A percentile compares a stretch with the other conserved stretches of the same genome.
These are phyloP conservation scores for Athelia psychrophila DNA, from an alignment of 1,284 basidiomycete genomes.

Conservation along the genomic window DNA sequence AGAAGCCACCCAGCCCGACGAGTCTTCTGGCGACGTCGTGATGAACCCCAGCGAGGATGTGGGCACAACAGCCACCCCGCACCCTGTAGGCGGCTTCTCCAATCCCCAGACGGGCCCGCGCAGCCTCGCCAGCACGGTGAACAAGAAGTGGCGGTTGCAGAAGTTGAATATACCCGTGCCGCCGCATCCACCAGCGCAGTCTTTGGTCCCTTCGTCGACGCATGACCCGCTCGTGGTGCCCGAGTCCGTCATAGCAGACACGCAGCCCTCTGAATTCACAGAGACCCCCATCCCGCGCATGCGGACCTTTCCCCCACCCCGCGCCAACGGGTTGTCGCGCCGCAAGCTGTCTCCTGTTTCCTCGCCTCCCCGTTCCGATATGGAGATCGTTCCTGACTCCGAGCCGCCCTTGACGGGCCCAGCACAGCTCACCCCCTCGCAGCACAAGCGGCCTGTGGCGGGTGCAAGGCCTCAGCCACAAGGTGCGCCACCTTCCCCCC, in stretches of 20 bases:
- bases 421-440: background rate
- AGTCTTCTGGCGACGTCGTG: background rate
- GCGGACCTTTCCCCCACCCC: background rate
- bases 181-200: slow-evolving; percentile 2
- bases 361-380: slow-evolving; percentile 16
- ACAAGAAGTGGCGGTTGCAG: background rate
- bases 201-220: background rate
- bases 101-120: background rate
- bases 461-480: background rate
- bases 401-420: slow-evolving; percentile 34
- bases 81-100: background rate
- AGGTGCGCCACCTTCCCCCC: no score
- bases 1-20: slow-evolving; percentile 3
- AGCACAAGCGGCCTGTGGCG: background rate
- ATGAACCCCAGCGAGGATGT: background rate
- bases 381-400: slow-evolving; percentile 56
- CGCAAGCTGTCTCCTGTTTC: slow-evolving; percentile 1
- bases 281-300: background rate
- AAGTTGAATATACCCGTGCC: background rate
- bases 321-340: background rate
- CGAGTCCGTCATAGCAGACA: slow-evolving; percentile 10
- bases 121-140: background rate
- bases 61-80: background rate
- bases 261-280: slow-evolving; percentile 15
- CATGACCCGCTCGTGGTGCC: background rate